Evolutionary conservation across 306 rosid genomes (phyloP).

Genomic region (Lablab purpureus): DNA sequence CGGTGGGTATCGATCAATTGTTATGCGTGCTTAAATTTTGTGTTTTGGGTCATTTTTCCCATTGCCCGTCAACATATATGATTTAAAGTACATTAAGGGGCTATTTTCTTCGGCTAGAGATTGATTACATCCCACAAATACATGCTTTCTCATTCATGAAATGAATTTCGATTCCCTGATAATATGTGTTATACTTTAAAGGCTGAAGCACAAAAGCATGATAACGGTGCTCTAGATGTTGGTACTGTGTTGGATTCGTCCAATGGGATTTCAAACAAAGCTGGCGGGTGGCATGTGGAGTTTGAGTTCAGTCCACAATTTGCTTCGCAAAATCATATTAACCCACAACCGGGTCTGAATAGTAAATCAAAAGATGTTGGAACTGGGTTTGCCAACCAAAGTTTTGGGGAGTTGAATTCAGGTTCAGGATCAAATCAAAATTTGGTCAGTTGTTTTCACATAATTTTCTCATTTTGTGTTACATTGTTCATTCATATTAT

Average conservation of each 20-base stretch:
- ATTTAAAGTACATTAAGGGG: constrained; percentile 28
- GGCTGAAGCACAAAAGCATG: constrained; percentile 56
- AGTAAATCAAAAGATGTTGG: constrained; percentile 46
- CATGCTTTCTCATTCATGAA: not conserved
- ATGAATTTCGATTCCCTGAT: constrained; percentile 25
- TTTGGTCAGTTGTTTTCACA: constrained; percentile 58
- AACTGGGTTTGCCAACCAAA: constrained; percentile 41
- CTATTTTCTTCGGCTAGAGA: constrained; percentile 10
- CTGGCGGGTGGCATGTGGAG: constrained; percentile 56
- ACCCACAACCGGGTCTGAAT: constrained; percentile 38
- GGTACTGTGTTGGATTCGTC: constrained; percentile 52
- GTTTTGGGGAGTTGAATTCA: constrained; percentile 62
- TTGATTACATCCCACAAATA: constrained; percentile 19
- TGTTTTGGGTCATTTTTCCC: constrained; percentile 27
- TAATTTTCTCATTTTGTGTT: constrained; percentile 35
- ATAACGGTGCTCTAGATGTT: constrained; percentile 45
- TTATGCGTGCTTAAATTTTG: constrained; percentile 32
- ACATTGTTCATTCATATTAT: constrained; percentile 32
- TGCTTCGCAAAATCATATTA: constrained; percentile 39
- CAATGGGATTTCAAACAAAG: constrained; percentile 50
- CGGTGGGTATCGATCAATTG: constrained; percentile 54
- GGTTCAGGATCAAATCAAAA: constrained; percentile 54
- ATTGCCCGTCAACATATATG: not conserved
- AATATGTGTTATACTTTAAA: constrained; percentile 48
- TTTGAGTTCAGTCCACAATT: constrained; percentile 62